A percentile compares a stretch with the other conserved stretches of the same genome.
Evolutionary conservation across 1,139 yeast genomes (phyloP).

Genomic region (Candida glucosophila): DNA sequence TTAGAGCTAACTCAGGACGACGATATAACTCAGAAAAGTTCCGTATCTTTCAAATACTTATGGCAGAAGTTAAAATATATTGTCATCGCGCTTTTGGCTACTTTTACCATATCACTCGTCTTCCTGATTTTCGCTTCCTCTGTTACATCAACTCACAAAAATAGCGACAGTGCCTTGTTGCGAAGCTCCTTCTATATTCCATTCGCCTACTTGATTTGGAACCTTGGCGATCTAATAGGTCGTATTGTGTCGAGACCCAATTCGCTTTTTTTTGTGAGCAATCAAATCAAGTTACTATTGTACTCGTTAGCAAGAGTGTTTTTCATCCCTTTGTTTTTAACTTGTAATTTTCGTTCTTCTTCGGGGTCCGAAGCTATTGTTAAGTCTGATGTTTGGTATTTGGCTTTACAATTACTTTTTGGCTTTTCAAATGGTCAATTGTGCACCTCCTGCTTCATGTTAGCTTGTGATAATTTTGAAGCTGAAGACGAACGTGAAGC

Average conservation of each 20-base stretch:
- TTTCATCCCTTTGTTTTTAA: conserved; percentile 56
- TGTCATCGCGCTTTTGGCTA: conserved; percentile 61
- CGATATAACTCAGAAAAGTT: conserved; percentile 12
- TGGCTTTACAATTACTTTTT: conserved; percentile 62
- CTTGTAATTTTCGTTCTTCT: conserved; percentile 59
- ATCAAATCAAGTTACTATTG: conserved; percentile 33
- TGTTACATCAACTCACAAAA: conserved; percentile 42
- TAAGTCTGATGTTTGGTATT: conserved; percentile 58
- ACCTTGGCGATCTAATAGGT: conserved; percentile 78
- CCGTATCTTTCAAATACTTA: conserved; percentile 41
- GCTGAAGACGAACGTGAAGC: conserved; percentile 72
- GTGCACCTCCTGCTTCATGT: conserved; percentile 75
- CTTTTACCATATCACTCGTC: conserved; percentile 67
- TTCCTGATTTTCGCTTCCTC: conserved; percentile 89
- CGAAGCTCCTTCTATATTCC: conserved; percentile 58
- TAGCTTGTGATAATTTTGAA: conserved; percentile 52
- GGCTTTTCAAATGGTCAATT: conserved; percentile 87
- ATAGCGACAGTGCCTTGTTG: conserved; percentile 23
- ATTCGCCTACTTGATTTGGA: conserved; percentile 73
- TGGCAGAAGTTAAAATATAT: conserved; percentile 55
- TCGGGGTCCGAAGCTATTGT: conserved; percentile 28
- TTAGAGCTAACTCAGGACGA: conserved; percentile 19
- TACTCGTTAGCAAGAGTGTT: conserved; percentile 47
- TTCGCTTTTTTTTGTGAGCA: conserved; percentile 24
- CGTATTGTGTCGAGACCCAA: conserved; percentile 53